These are phyloP conservation scores for Penicillium silybi DNA, from an alignment of 495 filamentous ascomycete species.

Conservation along the genomic window DNA sequence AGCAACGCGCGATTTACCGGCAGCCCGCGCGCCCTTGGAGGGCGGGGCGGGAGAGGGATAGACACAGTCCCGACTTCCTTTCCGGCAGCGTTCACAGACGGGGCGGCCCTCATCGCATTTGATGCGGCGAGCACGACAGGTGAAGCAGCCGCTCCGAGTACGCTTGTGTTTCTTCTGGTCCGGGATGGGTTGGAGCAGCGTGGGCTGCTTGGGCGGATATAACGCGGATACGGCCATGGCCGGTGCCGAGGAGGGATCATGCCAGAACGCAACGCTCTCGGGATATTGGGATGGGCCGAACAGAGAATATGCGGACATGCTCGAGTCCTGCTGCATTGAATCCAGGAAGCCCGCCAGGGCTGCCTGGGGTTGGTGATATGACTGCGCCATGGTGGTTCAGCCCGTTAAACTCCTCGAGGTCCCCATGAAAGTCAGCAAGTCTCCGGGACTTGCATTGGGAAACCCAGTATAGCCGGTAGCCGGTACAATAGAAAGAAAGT, in stretches of 20 bases:
- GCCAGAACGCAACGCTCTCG: constrained; percentile 43
- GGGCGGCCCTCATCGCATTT: constrained; percentile 92
- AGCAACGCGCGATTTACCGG: constrained; percentile 36
- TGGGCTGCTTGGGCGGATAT: constrained; percentile 29
- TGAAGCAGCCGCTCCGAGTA: constrained; percentile 92
- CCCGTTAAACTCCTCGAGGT: constrained; percentile 3
- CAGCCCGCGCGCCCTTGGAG: constrained; percentile 40
- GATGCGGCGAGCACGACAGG: constrained; percentile 82
- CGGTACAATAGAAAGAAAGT: not conserved
- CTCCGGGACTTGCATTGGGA: constrained; percentile 12
- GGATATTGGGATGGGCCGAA: constrained; percentile 38
- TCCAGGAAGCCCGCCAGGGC: constrained; percentile 30
- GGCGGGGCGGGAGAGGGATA: constrained; percentile 68
- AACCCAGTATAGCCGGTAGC: not conserved
- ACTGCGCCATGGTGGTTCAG: constrained; percentile 30
- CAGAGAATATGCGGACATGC: constrained; percentile 34
- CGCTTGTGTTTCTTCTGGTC: constrained; percentile 92
- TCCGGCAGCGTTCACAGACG: constrained; percentile 82
- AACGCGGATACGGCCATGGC: constrained; percentile 21
- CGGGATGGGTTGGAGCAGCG: constrained; percentile 27
- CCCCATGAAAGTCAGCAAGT: constrained; percentile 11
- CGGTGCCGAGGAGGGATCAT: constrained; percentile 29
- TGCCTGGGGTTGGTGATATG: constrained; percentile 32
- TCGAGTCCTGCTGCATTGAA: constrained; percentile 26
- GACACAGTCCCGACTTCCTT: constrained; percentile 77